These are phyloP conservation scores for Grigorovia transvaalensis DNA, from an alignment of 805 yeast genomes.

Conservation along the genomic window DNA sequence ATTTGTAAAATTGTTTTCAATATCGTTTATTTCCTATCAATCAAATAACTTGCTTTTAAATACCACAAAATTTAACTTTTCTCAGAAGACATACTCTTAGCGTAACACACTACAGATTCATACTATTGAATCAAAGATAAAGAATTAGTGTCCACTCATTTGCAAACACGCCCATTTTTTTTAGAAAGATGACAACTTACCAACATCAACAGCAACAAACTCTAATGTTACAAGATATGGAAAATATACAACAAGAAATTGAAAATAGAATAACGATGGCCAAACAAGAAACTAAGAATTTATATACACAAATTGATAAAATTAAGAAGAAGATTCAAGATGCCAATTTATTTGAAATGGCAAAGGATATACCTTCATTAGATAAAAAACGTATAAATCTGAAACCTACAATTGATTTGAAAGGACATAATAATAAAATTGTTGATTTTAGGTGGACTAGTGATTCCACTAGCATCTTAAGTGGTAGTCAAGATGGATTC, in stretches of 20 bases:
- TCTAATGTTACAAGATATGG: conserved; percentile 2
- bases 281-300: conserved; percentile 35
- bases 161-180: not conserved
- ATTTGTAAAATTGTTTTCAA: too few species aligned
- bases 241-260: conserved; percentile 16
- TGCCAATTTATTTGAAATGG: conserved; percentile 33
- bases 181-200: not conserved
- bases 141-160: not conserved
- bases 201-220: conserved; percentile 4
- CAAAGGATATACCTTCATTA: conserved; percentile 20
- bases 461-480: conserved; percentile 48
- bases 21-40: too few species aligned
- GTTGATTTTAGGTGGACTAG: conserved; percentile 58
- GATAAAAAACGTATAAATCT: conserved; percentile 22
- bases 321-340: conserved; percentile 36
- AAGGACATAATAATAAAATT: conserved; percentile 61
- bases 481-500: conserved; percentile 82
- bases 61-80: too few species aligned
- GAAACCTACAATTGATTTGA: conserved; percentile 30
- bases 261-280: conserved; percentile 29
- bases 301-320: conserved; percentile 41
- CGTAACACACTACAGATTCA: too few species aligned
- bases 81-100: too few species aligned
- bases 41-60: too few species aligned
- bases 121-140: not conserved